Percentiles rank a stretch among this genome's conserved stretches.
Conservation (phyloP, 1,284 basidiomycete species). For the Trichosporon ovoides region DNA sequence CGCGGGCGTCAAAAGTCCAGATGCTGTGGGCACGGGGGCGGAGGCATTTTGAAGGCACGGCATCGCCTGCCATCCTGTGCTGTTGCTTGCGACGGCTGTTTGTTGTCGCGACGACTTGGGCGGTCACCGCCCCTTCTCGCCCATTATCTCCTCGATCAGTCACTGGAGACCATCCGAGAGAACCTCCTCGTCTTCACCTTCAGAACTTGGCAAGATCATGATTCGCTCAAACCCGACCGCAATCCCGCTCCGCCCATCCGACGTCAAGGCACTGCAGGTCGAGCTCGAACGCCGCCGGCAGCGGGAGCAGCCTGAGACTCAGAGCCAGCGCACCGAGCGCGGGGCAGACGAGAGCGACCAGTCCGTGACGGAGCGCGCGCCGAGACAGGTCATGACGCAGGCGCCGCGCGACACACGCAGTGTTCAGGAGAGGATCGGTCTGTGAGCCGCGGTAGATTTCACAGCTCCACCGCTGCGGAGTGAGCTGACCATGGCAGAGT, state of each 20-base stretch:
- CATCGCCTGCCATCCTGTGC: neutral
- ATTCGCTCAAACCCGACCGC: conserved; percentile 46
- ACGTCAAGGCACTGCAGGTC: conserved; percentile 40
- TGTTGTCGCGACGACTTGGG: too few species aligned
- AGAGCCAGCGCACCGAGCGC: conserved; percentile 3
- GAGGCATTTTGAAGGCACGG: neutral
- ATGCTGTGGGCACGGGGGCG: neutral
- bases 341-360: neutral
- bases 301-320: neutral
- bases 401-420: neutral
- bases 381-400: neutral
- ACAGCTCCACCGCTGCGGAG: too few species aligned
- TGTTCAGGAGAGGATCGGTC: neutral
- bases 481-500: too few species aligned
- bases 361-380: neutral
- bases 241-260: conserved; percentile 40
- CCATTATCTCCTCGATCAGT: neutral
- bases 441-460: neutral
- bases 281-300: conserved; percentile 37
- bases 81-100: too few species aligned
- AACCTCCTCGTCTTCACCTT: neutral
- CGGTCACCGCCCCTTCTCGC: too few species aligned
- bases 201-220: too few species aligned
- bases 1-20: neutral
- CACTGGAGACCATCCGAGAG: too few species aligned